These are phyloP conservation scores for Tripterygium wilfordii DNA, from an alignment of 177 flowering plant species.

Conservation along the genomic window DNA sequence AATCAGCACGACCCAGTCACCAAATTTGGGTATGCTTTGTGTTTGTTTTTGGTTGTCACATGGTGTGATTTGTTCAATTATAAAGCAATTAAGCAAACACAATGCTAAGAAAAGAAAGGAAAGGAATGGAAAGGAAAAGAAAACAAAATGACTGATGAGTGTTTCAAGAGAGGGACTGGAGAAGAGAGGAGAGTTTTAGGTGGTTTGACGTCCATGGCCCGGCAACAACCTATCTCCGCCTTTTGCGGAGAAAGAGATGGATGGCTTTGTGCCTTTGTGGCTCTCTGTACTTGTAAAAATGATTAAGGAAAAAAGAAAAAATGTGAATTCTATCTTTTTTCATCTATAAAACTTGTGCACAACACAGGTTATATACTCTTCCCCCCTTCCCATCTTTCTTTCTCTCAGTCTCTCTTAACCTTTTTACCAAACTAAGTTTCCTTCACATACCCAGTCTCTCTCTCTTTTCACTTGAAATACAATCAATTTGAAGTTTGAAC, in stretches of 20 bases:
- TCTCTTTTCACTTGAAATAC: neutral
- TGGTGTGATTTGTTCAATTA: too few species aligned
- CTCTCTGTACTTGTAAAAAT: neutral
- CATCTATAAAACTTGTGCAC: neutral
- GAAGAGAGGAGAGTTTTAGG: constrained; percentile 10
- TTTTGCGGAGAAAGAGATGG: constrained; percentile 13
- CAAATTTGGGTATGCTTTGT: too few species aligned
- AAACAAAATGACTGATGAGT: too few species aligned
- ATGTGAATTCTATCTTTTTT: neutral
- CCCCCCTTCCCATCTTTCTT: neutral
- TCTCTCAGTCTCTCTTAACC: neutral
- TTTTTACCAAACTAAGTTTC: constrained; percentile 4
- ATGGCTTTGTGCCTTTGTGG: neutral
- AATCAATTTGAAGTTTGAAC: neutral
- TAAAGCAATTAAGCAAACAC: too few species aligned
- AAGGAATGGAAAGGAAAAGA: too few species aligned
- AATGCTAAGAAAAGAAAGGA: too few species aligned
- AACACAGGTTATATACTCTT: neutral
- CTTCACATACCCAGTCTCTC: constrained; percentile 9
- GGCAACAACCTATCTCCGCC: constrained; percentile 15
- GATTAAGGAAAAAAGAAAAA: too few species aligned
- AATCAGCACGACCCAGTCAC: too few species aligned
- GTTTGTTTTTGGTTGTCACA: too few species aligned
- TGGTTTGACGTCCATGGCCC: constrained; percentile 26
- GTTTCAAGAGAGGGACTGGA: too few species aligned